A percentile compares a stretch with the other conserved stretches of the same genome.
Evolutionary conservation across 2,329 filamentous ascomycete genomes (phyloP).

Genomic region (Pyrenochaeta sp.): DNA sequence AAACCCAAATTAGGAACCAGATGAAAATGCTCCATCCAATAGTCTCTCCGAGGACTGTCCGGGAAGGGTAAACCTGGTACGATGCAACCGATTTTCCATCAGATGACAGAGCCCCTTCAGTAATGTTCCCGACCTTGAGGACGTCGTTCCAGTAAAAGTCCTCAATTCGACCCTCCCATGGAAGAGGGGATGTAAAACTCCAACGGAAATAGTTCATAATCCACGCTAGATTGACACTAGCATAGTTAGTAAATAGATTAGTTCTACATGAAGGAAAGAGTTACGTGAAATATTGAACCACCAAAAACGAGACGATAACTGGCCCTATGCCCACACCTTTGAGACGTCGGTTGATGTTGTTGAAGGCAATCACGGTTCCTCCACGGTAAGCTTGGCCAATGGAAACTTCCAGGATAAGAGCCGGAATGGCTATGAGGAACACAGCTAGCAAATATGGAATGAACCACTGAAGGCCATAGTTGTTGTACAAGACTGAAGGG

Average conservation of each 20-base stretch:
- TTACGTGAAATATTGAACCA: no score
- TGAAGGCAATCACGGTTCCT: constrained; percentile 62
- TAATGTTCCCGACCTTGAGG: constrained; percentile 56
- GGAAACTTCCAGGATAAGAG: constrained; percentile 63
- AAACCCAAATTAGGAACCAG: constrained; percentile 67
- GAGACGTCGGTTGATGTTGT: constrained; percentile 60
- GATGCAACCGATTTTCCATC: constrained; percentile 50
- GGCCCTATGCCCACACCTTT: constrained; percentile 63
- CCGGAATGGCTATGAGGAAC: constrained; percentile 64
- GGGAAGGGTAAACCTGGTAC: constrained; percentile 58
- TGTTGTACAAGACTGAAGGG: constrained; percentile 67
- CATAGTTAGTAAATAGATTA: background rate
- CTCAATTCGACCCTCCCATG: constrained; percentile 60
- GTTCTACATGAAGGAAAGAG: no score
- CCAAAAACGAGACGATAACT: constrained; percentile 55
- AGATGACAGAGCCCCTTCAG: constrained; percentile 41
- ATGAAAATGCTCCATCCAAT: constrained; percentile 66
- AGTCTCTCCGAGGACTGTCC: constrained; percentile 61
- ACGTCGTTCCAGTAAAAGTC: constrained; percentile 62
- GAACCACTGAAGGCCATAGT: constrained; percentile 67
- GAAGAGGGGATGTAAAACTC: constrained; percentile 63
- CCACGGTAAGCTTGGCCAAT: constrained; percentile 63
- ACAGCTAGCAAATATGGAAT: constrained; percentile 65
- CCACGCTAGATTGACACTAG: constrained; percentile 63
- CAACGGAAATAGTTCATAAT: constrained; percentile 67